These are phyloP conservation scores for Linum lewisii DNA, from an alignment of 345 rosid species.

Conservation along the genomic window DNA sequence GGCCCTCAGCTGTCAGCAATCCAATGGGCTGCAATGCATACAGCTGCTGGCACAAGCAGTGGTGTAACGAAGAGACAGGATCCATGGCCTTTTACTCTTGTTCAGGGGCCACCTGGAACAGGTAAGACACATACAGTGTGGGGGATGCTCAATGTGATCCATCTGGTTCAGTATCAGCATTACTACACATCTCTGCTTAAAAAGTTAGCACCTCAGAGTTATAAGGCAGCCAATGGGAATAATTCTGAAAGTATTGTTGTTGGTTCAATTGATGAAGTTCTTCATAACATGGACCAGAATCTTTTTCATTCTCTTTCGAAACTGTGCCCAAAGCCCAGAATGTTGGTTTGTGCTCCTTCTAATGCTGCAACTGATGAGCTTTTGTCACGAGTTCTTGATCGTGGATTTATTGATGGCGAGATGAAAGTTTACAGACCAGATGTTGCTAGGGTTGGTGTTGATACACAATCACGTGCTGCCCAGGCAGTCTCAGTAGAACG, in stretches of 20 bases:
- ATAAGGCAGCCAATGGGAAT: slow-evolving; percentile 69
- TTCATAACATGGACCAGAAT: slow-evolving; percentile 97
- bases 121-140: slow-evolving; percentile 99
- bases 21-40: slow-evolving; percentile 98
- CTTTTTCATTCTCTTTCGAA: slow-evolving; percentile 87
- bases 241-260: slow-evolving; percentile 47
- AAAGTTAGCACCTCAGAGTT: slow-evolving; percentile 94
- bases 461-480: slow-evolving; percentile 95
- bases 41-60: slow-evolving; percentile 97
- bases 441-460: slow-evolving; percentile 98
- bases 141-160: slow-evolving; percentile 99
- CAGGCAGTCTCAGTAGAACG: slow-evolving; percentile 99
- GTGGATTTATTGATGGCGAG: slow-evolving; percentile 98
- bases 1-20: slow-evolving; percentile 91
- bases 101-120: slow-evolving; percentile 99
- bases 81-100: slow-evolving; percentile 99
- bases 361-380: slow-evolving; percentile 99
- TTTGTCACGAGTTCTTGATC: slow-evolving; percentile 93
- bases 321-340: slow-evolving; percentile 93
- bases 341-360: slow-evolving; percentile 99
- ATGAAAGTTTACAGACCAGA: slow-evolving; percentile 97
- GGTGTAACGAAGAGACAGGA: slow-evolving; percentile 73
- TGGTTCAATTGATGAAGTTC: slow-evolving; percentile 98
- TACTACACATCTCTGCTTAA: slow-evolving; percentile 91
- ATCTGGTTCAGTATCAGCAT: slow-evolving; percentile 97